phyloP scores from a whole-genome alignment of 164 flowering plant species.

The Santalum album region DNA sequence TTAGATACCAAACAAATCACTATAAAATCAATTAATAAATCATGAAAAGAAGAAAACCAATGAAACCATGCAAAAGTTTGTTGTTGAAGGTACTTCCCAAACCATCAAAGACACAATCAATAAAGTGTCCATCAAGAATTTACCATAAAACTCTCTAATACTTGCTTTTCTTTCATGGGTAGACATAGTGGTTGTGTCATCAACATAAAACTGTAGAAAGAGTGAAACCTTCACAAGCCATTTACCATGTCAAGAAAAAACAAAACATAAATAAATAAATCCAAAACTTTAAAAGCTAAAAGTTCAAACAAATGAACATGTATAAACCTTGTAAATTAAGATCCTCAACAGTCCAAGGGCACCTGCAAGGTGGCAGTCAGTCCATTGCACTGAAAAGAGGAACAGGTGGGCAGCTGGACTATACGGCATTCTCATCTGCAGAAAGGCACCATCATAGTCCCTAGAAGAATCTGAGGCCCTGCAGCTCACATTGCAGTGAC shows the following conservation, averaged over 20 bases:
- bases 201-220: conserved; percentile 48
- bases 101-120: too few relatives aligned
- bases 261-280: neutral
- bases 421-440: conserved; percentile 91
- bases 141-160: conserved; percentile 72
- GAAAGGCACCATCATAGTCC: conserved; percentile 89
- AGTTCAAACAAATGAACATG: neutral
- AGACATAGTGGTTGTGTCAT: conserved; percentile 72
- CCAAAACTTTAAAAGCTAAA: neutral
- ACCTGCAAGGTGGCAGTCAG: conserved; percentile 84
- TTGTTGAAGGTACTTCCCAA: too few relatives aligned
- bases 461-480: conserved; percentile 84
- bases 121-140: too few relatives aligned
- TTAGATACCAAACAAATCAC: too few relatives aligned
- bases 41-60: too few relatives aligned
- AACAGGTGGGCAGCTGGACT: conserved; percentile 85
- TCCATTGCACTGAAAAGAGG: conserved; percentile 90
- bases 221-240: neutral
- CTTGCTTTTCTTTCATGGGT: conserved; percentile 74
- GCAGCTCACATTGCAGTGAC: conserved; percentile 10
- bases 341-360: conserved; percentile 73
- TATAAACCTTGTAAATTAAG: conserved; percentile 54
- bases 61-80: too few relatives aligned
- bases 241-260: neutral
- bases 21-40: too few relatives aligned